Evolutionary conservation across 768 basidiomycete species (phyloP), one percentile per base, ranked within the genome.

Genomic region (Boletus rufocinnamomeus): DNA sequence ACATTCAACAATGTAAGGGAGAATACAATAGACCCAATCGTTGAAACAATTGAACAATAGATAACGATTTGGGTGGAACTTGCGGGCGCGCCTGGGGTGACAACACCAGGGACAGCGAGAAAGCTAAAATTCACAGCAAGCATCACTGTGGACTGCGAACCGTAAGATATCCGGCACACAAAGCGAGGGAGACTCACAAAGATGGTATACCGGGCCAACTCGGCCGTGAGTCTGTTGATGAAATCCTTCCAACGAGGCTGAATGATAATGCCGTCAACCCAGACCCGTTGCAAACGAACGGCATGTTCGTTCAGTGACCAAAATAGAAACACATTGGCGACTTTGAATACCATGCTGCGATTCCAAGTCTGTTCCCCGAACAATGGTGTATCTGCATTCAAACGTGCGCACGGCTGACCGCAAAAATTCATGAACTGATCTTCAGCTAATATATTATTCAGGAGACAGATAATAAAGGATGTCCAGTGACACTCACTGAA

Each of bases 41-140:
- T 56, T 2, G 49, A 59, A 30, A 55, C 54, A 9, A 63, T 35
- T 1, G 63, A 65, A 34, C 59, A 59, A 38, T 66, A 66, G 4
- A 63, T 43, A 21, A 56, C 52, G 23, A 59, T 57, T 47, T 59
- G n/a, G n/a, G n/a, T n/a, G n/a, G n/a, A n/a, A 6, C 28, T 25
- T 1, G 50, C 23, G 0, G 41, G 14, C 1, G 21, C 0, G 21
- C 4, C 19, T 2, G n/a, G 6, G 4, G 4, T 32, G 21, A 43
- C 10, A 32, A 66, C 48, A 8, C 51, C 41, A 0, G 64, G 65
- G 3, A 66, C 44, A 19, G 64, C 38, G 2, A 65, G 65, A 30
- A 65, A 59, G 21, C 63, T 57, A 45, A 64, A 44, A 3, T 66
- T 51, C 3, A 64, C 64, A 1, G 63, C 63, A 13, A 64, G 54